A percentile compares a stretch with the other conserved stretches of the same genome.
phyloP scores from a whole-genome alignment of 768 basidiomycete genomes.

The Pisolithus tinctorius region DNA sequence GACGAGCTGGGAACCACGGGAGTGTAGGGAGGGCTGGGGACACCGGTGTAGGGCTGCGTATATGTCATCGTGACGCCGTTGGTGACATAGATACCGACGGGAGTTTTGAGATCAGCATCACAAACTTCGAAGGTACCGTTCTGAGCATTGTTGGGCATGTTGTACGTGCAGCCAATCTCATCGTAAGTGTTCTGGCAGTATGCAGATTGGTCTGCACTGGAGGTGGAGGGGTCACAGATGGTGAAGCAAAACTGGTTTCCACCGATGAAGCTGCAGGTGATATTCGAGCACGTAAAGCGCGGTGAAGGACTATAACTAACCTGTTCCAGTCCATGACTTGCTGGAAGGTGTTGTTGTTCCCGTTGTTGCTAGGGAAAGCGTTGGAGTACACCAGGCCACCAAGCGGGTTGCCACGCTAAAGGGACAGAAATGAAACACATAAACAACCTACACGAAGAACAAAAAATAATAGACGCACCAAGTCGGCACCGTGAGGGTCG shows the following conservation, averaged over 20 bases:
- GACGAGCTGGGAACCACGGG: conserved; percentile 35
- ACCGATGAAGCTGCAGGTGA: conserved; percentile 59
- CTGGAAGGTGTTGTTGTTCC: conserved; percentile 33
- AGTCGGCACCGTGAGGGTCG: conserved; percentile 70
- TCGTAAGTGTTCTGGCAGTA: conserved; percentile 72
- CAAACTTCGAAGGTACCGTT: conserved; percentile 61
- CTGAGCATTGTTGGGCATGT: conserved; percentile 58
- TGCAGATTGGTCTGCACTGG: conserved; percentile 32
- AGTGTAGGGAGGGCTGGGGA: conserved; percentile 33
- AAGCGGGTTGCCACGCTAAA: conserved; percentile 72
- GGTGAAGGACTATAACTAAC: conserved; percentile 27
- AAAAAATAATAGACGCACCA: conserved; percentile 24
- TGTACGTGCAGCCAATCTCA: conserved; percentile 66
- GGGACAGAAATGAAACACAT: conserved; percentile 5
- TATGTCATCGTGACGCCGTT: conserved; percentile 38
- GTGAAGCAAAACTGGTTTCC: conserved; percentile 60
- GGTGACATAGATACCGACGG: conserved; percentile 46
- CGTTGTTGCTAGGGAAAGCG: conserved; percentile 36
- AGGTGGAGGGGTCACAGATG: conserved; percentile 51
- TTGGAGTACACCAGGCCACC: conserved; percentile 66
- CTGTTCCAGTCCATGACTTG: conserved; percentile 66
- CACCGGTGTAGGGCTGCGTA: conserved; percentile 33
- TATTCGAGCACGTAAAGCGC: conserved; percentile 1
- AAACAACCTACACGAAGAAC: conserved; percentile 12
- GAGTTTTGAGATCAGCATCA: conserved; percentile 54